Evolutionary conservation across 352 stramenopile genomes (phyloP), one percentile per base, ranked within the genome.

Genomic region (Thraustotheca clavata): DNA sequence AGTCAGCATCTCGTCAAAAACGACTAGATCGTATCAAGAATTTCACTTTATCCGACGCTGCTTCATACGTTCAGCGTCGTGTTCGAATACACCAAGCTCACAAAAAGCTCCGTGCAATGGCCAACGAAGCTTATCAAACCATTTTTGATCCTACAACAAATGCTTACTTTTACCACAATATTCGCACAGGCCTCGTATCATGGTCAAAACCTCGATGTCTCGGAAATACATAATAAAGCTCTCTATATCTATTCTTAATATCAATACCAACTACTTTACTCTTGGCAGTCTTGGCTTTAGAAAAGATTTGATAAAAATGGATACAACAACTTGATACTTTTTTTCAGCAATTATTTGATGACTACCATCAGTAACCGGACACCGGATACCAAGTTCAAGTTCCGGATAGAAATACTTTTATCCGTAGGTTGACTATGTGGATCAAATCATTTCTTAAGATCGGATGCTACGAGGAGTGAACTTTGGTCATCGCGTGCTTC

Each of bases 111-210:
- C 66, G 85, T 26, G 27, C 63, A 46, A 69, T 87, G 31, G 82
- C 71, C 47, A 70, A 72, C 14, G 57, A 69, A 22, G 76, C 88
- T 16, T 91, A 91, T 55, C 78, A 87, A 68, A 71, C 78, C 39
- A 83, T 91, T 46, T 90, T 80, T 40, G 83, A 92, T 36, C 67
- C 77, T 5, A 71, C 71, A 0, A 62, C 73, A 43, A 66, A 73
- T 3, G 33, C 62, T 29, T 92, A 78, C 59, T 92, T 86, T 70
- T 92, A 89, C 68, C 76, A 90, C 72, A 92, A 89, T 71, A 92
- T 79, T 2, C 73, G 76, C 12, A 92, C 83, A 1, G 76, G 83
- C 24, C 70, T 84, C 39, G 78, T 77, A 18, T 75, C 75, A 33
- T 92, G 83, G 83, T 76, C 76, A 4, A 87, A 89, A 57, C 83